phyloP scores from a whole-genome alignment of 768 basidiomycete species.

The Collybia sp. region DNA sequence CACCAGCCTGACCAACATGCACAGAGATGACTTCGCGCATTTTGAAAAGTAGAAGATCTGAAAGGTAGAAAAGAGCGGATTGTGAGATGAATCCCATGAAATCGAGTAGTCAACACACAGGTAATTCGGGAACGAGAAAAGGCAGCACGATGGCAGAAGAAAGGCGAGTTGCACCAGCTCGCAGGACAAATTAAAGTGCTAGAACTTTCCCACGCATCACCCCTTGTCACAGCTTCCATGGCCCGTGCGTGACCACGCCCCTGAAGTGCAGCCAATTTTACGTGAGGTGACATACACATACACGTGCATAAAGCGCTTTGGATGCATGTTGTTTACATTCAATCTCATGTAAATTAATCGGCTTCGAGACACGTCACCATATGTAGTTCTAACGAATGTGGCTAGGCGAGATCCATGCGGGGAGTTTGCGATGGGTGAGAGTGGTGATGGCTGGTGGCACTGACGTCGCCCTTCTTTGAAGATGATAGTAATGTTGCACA shows the following conservation, averaged over 20 bases:
- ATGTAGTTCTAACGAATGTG: too few species aligned
- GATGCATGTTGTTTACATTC: too few species aligned
- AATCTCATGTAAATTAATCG: too few species aligned
- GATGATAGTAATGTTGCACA: conserved; percentile 17
- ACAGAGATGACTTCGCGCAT: conserved; percentile 96
- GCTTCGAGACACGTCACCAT: too few species aligned
- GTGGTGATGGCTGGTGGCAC: background rate
- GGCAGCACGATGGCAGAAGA: conserved; percentile 40
- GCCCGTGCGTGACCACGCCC: conserved; percentile 32
- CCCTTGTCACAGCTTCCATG: conserved; percentile 28
- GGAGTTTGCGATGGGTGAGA: background rate
- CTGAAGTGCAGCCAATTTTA: too few species aligned
- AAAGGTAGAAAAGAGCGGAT: conserved; percentile 6
- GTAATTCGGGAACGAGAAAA: conserved; percentile 17
- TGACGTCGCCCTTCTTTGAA: too few species aligned
- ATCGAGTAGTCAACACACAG: conserved; percentile 5
- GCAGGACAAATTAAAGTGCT: conserved; percentile 32
- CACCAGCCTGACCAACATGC: conserved; percentile 96
- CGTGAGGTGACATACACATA: too few species aligned
- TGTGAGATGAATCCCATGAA: conserved; percentile 6
- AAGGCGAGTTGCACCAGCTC: conserved; percentile 41
- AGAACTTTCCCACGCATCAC: conserved; percentile 35
- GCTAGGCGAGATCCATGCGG: too few species aligned
- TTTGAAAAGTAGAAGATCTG: conserved; percentile 21
- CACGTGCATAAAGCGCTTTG: too few species aligned